Evolutionary conservation across 441 rosid species (phyloP).

Genomic region (Croton setiger): DNA sequence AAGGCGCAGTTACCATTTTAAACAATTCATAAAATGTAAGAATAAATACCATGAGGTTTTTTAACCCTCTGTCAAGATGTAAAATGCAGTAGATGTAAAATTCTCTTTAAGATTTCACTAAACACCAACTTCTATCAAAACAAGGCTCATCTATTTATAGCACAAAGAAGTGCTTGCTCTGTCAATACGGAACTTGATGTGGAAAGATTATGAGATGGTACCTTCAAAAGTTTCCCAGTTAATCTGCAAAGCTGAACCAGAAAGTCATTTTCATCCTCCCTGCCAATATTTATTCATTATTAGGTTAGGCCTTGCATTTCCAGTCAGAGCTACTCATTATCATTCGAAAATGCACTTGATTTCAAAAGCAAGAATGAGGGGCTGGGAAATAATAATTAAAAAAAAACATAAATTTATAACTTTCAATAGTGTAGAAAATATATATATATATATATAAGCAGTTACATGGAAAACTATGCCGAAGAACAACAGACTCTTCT

Average conservation of each 20-base stretch:
- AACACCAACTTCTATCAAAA: neutral
- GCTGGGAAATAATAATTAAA: neutral
- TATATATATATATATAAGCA: neutral
- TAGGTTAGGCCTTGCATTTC: neutral
- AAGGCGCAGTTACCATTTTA: too few relatives aligned
- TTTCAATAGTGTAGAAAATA: neutral
- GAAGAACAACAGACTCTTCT: too few relatives aligned
- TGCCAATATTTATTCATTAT: conserved; percentile 24
- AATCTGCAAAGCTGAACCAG: conserved; percentile 77
- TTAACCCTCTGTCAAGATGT: neutral
- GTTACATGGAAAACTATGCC: neutral
- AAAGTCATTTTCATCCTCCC: conserved; percentile 84
- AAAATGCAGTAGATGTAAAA: neutral
- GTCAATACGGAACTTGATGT: neutral
- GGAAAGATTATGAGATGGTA: conserved; percentile 21
- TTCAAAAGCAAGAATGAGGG: neutral
- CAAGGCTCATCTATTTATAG: neutral
- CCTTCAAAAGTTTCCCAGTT: conserved; percentile 82
- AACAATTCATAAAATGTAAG: neutral
- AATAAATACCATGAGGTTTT: neutral
- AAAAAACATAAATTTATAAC: neutral
- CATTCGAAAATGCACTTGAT: neutral
- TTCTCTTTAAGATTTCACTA: neutral
- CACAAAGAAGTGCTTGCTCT: neutral
- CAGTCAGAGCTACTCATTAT: neutral